Evolutionary conservation across 176 grass and related monocot genomes (phyloP).

Genomic region (Musa beccarii): DNA sequence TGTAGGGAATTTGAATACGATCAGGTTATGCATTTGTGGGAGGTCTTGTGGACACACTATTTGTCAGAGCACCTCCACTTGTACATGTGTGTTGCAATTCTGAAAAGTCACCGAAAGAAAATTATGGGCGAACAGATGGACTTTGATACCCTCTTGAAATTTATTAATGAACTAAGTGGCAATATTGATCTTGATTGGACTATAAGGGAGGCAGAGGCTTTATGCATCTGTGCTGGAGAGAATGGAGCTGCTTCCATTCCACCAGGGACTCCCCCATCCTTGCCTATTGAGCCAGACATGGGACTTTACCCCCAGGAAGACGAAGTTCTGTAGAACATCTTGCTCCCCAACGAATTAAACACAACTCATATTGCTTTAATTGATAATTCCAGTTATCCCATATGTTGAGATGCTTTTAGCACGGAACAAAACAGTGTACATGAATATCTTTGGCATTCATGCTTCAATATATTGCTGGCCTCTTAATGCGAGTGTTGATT

Average conservation of each 20-base stretch:
- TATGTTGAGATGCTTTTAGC: not conserved
- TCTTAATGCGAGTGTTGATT: no score
- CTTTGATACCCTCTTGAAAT: constrained; percentile 95
- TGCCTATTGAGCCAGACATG: constrained; percentile 59
- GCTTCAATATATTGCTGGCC: no score
- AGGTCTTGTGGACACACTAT: constrained; percentile 89
- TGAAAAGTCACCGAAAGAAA: constrained; percentile 56
- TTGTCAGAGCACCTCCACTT: constrained; percentile 92
- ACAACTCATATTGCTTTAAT: not conserved
- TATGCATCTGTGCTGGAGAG: constrained; percentile 55
- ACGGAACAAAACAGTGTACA: not conserved
- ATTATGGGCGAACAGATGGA: constrained; percentile 94
- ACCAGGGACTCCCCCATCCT: constrained; percentile 76
- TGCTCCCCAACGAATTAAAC: not conserved
- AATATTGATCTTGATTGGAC: constrained; percentile 63
- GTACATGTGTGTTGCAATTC: constrained; percentile 79
- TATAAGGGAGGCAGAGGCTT: constrained; percentile 67
- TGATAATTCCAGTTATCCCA: not conserved
- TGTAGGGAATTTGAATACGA: constrained; percentile 31
- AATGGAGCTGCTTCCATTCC: constrained; percentile 69
- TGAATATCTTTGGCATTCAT: not conserved
- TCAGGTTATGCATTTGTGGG: constrained; percentile 76
- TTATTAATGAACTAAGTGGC: constrained; percentile 93
- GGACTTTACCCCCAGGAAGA: constrained; percentile 70
- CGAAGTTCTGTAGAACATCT: constrained; percentile 43